phyloP scores from a whole-genome alignment of 495 filamentous ascomycete genomes.

The Annulohypoxylon maeteangense region DNA sequence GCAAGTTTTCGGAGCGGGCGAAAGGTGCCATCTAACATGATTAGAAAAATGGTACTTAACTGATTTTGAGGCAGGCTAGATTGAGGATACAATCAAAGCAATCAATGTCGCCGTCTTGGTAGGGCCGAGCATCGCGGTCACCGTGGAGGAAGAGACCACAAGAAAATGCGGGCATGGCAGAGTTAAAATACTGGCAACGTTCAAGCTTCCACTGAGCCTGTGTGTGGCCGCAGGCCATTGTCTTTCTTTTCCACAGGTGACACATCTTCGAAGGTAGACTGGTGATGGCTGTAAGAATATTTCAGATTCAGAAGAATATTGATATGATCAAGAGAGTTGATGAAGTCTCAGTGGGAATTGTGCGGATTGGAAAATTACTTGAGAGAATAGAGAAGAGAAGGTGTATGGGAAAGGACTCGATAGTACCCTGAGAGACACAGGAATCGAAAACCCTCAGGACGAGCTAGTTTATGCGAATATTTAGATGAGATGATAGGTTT shows the following conservation, averaged over 20 bases:
- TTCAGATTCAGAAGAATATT: background rate
- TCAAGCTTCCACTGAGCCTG: background rate
- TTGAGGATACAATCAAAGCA: background rate
- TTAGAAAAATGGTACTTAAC: too few species aligned
- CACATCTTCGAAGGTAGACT: conserved; percentile 11
- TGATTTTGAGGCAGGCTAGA: background rate
- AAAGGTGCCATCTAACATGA: too few species aligned
- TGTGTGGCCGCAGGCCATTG: conserved; percentile 4
- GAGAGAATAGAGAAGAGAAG: background rate
- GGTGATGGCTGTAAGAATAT: background rate
- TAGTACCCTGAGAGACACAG: background rate
- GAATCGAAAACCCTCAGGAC: too few species aligned
- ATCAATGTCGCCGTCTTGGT: background rate
- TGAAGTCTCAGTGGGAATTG: too few species aligned
- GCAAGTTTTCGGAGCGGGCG: too few species aligned
- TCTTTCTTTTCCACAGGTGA: conserved; percentile 1
- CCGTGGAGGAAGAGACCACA: background rate
- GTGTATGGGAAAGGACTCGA: background rate
- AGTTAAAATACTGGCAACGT: background rate
- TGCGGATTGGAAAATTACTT: background rate
- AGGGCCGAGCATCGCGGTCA: background rate
- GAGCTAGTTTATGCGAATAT: too few species aligned
- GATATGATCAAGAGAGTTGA: background rate
- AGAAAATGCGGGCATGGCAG: background rate
- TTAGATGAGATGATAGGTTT: too few species aligned